Evolutionary conservation across 306 rosid species (phyloP).

Genomic region (Abrus pulchellus): DNA sequence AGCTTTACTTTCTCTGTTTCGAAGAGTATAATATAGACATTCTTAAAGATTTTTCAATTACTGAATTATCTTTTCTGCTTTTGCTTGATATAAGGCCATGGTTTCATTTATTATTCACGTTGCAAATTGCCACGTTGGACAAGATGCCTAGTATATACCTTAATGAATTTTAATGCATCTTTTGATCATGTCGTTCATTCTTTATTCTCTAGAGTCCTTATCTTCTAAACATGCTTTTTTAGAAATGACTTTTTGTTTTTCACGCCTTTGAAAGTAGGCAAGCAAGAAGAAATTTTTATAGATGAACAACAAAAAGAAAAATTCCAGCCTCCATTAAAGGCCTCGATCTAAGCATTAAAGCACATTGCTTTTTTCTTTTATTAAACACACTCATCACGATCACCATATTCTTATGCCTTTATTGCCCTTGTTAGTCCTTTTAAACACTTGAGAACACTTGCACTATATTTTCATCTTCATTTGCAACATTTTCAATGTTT

Average conservation of each 20-base stretch:
- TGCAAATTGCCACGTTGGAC: conserved; percentile 37
- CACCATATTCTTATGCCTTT: conserved; percentile 49
- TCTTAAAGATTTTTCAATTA: conserved; percentile 14
- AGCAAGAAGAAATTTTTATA: conserved; percentile 27
- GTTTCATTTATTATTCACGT: not conserved
- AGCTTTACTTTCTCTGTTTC: conserved; percentile 20
- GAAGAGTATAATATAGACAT: not conserved
- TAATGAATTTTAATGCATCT: conserved; percentile 45
- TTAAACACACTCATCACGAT: conserved; percentile 58
- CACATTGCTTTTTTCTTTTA: conserved; percentile 64
- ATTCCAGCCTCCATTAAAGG: conserved; percentile 56
- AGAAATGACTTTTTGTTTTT: conserved; percentile 51
- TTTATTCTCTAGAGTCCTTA: conserved; percentile 40
- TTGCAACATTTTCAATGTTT: conserved; percentile 27
- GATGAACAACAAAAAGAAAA: conserved; percentile 51
- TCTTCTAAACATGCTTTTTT: conserved; percentile 38
- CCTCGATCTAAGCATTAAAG: conserved; percentile 73
- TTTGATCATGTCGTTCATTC: conserved; percentile 46
- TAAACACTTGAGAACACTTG: conserved; percentile 22
- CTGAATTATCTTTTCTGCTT: conserved; percentile 21
- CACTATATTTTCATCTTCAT: conserved; percentile 20
- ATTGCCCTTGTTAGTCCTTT: conserved; percentile 43
- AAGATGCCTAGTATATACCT: conserved; percentile 30
- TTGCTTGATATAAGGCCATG: conserved; percentile 1
- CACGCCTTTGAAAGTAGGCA: conserved; percentile 41